Evolutionary conservation across 179 eudicot genomes (phyloP).

Genomic region (Beta corolliflora): DNA sequence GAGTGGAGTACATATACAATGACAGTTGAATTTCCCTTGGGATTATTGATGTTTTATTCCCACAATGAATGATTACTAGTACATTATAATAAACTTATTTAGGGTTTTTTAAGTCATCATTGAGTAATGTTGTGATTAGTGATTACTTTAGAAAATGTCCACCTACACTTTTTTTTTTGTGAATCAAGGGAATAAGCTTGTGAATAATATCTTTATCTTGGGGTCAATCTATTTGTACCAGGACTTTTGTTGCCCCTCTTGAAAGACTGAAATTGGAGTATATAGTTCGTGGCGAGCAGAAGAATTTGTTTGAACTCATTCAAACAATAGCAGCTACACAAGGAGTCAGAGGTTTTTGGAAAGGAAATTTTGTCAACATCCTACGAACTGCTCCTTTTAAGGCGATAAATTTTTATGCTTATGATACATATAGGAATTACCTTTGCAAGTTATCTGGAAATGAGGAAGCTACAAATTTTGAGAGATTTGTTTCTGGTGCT

Average conservation of each 20-base stretch:
- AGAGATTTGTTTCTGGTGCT: conserved; percentile 92
- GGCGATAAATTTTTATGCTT: conserved; percentile 86
- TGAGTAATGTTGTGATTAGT: neutral
- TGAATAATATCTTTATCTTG: conserved; percentile 7
- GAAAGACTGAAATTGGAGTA: conserved; percentile 95
- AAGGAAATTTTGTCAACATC: conserved; percentile 95
- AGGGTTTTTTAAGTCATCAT: neutral
- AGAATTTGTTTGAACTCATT: conserved; percentile 65
- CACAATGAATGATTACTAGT: neutral
- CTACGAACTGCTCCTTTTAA: conserved; percentile 96
- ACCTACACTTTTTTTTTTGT: neutral
- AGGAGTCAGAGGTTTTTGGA: conserved; percentile 96
- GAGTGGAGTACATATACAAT: neutral
- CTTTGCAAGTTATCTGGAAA: conserved; percentile 69
- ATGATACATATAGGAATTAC: conserved; percentile 79
- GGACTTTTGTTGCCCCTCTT: conserved; percentile 95
- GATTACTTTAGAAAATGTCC: neutral
- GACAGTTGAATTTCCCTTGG: neutral
- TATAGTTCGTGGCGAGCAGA: conserved; percentile 90
- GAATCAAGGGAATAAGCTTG: neutral
- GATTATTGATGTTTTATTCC: neutral
- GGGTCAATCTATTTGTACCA: conserved; percentile 38
- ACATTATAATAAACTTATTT: neutral
- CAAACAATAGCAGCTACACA: conserved; percentile 69
- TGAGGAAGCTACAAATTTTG: conserved; percentile 82